phyloP scores from a whole-genome alignment of 768 basidiomycete species.

The Tulasnella sp. region DNA sequence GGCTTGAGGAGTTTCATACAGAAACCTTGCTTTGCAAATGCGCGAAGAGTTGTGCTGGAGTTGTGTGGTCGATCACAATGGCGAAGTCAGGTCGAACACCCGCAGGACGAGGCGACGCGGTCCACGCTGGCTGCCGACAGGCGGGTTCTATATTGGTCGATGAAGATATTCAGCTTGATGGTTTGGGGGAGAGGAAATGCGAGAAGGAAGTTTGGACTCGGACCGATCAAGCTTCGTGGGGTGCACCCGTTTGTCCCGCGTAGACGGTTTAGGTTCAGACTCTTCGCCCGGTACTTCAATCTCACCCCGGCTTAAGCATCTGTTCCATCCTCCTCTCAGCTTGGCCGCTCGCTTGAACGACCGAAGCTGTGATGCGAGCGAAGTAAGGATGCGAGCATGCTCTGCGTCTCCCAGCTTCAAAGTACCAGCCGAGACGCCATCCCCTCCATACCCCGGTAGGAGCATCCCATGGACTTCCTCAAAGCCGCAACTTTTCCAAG shows the following conservation, averaged over 20 bases:
- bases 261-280: neutral
- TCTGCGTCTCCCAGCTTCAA: too few species aligned
- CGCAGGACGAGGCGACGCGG: neutral
- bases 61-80: neutral
- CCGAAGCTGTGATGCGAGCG: neutral
- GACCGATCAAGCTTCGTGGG: neutral
- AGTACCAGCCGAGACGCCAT: too few species aligned
- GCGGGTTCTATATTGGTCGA: neutral
- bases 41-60: neutral
- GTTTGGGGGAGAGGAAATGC: neutral
- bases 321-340: neutral
- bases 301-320: neutral
- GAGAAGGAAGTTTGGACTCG: neutral
- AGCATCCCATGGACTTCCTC: neutral
- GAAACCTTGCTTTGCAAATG: neutral
- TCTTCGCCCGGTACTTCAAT: neutral
- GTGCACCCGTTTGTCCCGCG: neutral
- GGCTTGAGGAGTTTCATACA: neutral
- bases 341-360: neutral
- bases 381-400: neutral
- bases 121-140: neutral
- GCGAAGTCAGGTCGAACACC: neutral
- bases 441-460: too few species aligned
- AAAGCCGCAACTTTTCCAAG: neutral
- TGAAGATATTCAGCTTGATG: neutral